Evolutionary conservation across 1,284 basidiomycete species (phyloP).

Genomic region (Chalciporus piperatoides): DNA sequence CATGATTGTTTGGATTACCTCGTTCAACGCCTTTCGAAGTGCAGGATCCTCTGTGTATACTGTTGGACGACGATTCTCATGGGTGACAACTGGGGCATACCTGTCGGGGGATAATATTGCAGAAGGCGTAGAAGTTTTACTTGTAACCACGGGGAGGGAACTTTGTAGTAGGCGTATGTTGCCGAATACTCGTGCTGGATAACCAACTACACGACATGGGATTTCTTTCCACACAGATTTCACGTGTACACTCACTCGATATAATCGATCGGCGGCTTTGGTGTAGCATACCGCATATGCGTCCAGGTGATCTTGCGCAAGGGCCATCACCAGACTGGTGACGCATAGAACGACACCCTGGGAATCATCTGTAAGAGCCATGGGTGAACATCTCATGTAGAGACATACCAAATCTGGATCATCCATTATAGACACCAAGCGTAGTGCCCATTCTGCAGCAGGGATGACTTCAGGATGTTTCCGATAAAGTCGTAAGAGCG

Average conservation of each 20-base stretch:
- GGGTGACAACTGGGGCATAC: constrained; percentile 40
- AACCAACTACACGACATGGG: constrained; percentile 59
- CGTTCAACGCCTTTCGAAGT: constrained; percentile 72
- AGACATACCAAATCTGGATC: constrained; percentile 76
- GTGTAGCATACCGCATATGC: constrained; percentile 90
- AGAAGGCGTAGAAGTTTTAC: constrained; percentile 91
- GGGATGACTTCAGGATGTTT: constrained; percentile 96
- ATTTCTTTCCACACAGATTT: constrained; percentile 8
- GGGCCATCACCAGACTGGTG: constrained; percentile 89
- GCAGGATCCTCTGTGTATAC: constrained; percentile 71
- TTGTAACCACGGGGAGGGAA: constrained; percentile 97
- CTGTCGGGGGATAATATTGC: constrained; percentile 94
- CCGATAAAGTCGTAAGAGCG: constrained; percentile 87
- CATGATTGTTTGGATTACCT: constrained; percentile 89
- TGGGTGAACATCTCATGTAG: background rate
- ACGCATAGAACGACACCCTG: constrained; percentile 94
- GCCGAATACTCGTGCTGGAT: constrained; percentile 86
- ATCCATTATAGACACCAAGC: constrained; percentile 94
- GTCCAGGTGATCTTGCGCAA: constrained; percentile 92
- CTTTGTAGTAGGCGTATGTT: constrained; percentile 95
- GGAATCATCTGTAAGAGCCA: constrained; percentile 10
- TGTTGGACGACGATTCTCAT: constrained; percentile 4
- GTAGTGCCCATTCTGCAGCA: constrained; percentile 91
- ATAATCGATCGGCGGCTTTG: constrained; percentile 87
- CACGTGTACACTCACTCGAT: constrained; percentile 56